Percentiles rank a stretch among this genome's conserved stretches.
Evolutionary conservation across 306 rosid species (phyloP).

Genomic region (Cucurbita moschata): DNA sequence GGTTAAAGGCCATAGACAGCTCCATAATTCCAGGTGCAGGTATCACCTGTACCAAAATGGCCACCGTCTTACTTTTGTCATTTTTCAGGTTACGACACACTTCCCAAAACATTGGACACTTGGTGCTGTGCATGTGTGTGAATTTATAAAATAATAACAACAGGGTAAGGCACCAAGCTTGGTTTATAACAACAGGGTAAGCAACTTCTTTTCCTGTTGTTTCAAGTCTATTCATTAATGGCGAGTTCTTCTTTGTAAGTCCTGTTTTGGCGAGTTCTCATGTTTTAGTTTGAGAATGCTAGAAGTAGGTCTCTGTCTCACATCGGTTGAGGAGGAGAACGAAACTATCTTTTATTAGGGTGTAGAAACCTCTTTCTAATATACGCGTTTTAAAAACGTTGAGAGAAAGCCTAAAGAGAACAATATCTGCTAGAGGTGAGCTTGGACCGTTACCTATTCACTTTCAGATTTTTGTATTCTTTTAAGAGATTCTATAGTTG

Average conservation of each 20-base stretch:
- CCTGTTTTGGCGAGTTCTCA: neutral
- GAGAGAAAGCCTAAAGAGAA: too few relatives aligned
- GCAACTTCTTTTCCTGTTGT: neutral
- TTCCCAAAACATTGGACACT: neutral
- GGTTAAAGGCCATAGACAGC: neutral
- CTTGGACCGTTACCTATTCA: too few relatives aligned
- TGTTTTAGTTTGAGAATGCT: neutral
- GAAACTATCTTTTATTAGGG: too few relatives aligned
- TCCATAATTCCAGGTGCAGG: neutral
- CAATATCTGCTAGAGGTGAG: too few relatives aligned
- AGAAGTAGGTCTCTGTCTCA: neutral
- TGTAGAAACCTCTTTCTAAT: too few relatives aligned
- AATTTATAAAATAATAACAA: neutral
- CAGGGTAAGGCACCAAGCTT: neutral
- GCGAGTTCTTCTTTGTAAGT: too few relatives aligned
- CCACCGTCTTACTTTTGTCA: neutral
- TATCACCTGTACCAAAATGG: neutral
- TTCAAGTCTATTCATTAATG: too few relatives aligned
- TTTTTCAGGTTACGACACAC: neutral
- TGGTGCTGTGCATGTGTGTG: neutral
- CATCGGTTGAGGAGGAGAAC: too few relatives aligned
- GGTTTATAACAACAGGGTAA: neutral
- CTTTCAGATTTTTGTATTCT: neutral
- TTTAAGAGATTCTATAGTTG: neutral
- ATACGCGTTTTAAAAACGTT: too few relatives aligned